phyloP scores from a whole-genome alignment of 1,139 yeast species.

The Saccharomycopsis crataegensis region DNA sequence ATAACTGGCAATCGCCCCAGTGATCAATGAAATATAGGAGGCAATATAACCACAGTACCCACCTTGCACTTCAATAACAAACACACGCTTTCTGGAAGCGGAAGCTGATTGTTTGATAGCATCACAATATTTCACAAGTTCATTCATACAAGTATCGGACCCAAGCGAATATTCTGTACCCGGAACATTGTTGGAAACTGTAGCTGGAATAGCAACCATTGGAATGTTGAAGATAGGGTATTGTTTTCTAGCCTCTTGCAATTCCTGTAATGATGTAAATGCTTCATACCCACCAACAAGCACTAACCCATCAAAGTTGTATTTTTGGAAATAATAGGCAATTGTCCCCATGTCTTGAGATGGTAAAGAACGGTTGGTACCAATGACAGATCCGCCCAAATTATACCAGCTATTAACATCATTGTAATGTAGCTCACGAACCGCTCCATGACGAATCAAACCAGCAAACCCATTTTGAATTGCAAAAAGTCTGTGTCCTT shows the following conservation, averaged over 20 bases:
- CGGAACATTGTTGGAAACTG: slow-evolving; percentile 77
- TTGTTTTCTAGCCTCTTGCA: slow-evolving; percentile 51
- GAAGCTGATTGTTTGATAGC: slow-evolving; percentile 74
- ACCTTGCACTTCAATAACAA: slow-evolving; percentile 81
- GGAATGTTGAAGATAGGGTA: slow-evolving; percentile 74
- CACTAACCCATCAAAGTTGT: slow-evolving; percentile 64
- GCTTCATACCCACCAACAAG: slow-evolving; percentile 81
- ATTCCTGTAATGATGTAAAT: slow-evolving; percentile 58
- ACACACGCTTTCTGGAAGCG: slow-evolving; percentile 69
- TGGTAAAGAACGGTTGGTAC: slow-evolving; percentile 71
- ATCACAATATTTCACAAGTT: slow-evolving; percentile 70
- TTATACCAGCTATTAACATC: slow-evolving; percentile 71
- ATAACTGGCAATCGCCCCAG: slow-evolving; percentile 71
- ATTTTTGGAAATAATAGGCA: slow-evolving; percentile 70
- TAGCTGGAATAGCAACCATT: slow-evolving; percentile 74
- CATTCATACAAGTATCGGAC: slow-evolving; percentile 70
- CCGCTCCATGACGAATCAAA: slow-evolving; percentile 66
- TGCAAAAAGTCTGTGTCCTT: slow-evolving; percentile 68
- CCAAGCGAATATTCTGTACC: slow-evolving; percentile 80
- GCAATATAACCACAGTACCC: slow-evolving; percentile 80
- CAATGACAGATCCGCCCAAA: slow-evolving; percentile 74
- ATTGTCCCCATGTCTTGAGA: slow-evolving; percentile 63
- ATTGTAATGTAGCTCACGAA: slow-evolving; percentile 54
- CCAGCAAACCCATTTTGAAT: slow-evolving; percentile 75
- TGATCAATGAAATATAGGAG: slow-evolving; percentile 55